Evolutionary conservation across 495 filamentous ascomycete species (phyloP).

Genomic region (Oleoguttula mirabilis): DNA sequence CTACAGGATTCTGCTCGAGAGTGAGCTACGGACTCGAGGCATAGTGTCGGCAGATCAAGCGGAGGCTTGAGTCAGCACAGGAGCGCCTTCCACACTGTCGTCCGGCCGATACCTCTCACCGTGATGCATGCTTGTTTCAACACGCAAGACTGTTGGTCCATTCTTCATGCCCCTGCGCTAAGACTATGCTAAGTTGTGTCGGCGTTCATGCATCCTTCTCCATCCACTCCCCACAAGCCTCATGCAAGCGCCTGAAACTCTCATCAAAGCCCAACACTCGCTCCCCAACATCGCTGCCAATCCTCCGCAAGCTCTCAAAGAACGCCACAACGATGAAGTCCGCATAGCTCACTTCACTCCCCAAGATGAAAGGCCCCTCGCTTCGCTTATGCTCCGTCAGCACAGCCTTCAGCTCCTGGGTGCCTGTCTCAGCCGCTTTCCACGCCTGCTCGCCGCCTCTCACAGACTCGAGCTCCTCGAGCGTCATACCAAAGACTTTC

Average conservation of each 20-base stretch:
- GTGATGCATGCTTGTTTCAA: too few species aligned
- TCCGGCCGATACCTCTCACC: too few species aligned
- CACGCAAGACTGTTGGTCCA: too few species aligned
- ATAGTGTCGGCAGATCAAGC: too few species aligned
- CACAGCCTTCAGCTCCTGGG: conserved; percentile 34
- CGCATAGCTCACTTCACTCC: conserved; percentile 27
- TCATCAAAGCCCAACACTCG: conserved; percentile 14
- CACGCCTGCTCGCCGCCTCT: conserved; percentile 34
- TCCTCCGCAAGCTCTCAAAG: conserved; percentile 24
- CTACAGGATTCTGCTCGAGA: too few species aligned
- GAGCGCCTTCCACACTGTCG: too few species aligned
- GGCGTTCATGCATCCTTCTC: conserved; percentile 16
- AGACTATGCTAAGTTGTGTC: too few species aligned
- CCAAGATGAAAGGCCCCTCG: conserved; percentile 40
- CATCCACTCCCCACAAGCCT: conserved; percentile 22
- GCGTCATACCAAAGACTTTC: conserved; percentile 30
- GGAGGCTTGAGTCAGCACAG: too few species aligned
- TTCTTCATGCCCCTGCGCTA: too few species aligned
- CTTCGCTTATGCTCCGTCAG: conserved; percentile 34
- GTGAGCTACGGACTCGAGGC: too few species aligned
- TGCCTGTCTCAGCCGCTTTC: conserved; percentile 24
- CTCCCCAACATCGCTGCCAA: conserved; percentile 20
- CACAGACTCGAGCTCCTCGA: conserved; percentile 32
- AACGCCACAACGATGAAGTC: conserved; percentile 32
- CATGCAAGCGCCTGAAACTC: conserved; percentile 19